phyloP scores from a whole-genome alignment of 768 basidiomycete species.

The Collybia nuda region DNA sequence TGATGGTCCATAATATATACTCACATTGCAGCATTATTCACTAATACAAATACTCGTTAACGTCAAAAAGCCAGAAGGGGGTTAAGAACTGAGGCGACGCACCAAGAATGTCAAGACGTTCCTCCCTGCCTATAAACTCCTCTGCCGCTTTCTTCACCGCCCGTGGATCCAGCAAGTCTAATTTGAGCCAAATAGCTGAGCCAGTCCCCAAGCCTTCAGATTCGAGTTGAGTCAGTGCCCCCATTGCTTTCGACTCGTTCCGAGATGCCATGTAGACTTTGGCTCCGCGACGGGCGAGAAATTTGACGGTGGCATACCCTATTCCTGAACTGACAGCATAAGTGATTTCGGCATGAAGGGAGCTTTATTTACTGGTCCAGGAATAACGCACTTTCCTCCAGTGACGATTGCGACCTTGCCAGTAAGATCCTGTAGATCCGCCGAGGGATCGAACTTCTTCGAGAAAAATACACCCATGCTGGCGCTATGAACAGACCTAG shows the following conservation, averaged over 20 bases:
- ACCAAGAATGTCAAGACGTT: slow-evolving; percentile 56
- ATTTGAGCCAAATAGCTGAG: slow-evolving; percentile 45
- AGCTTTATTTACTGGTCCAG: background rate
- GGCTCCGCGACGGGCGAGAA: slow-evolving; percentile 39
- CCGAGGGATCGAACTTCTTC: slow-evolving; percentile 7
- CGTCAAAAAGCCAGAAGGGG: background rate
- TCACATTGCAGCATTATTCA: slow-evolving; percentile 11
- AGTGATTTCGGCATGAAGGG: background rate
- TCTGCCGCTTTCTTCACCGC: slow-evolving; percentile 47
- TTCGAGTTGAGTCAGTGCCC: slow-evolving; percentile 45
- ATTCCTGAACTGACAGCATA: slow-evolving; percentile 23
- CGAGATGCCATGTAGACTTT: slow-evolving; percentile 61
- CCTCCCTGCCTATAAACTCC: slow-evolving; percentile 48
- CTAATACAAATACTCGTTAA: background rate
- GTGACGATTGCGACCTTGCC: slow-evolving; percentile 57
- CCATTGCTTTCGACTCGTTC: slow-evolving; percentile 41
- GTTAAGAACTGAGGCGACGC: slow-evolving; percentile 13
- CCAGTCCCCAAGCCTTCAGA: slow-evolving; percentile 40
- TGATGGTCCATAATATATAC: background rate
- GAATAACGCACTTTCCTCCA: slow-evolving; percentile 49
- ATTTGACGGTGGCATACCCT: slow-evolving; percentile 50
- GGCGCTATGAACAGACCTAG: too few relatives aligned
- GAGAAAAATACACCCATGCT: background rate
- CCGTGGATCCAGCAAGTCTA: slow-evolving; percentile 51
- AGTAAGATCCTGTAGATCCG: slow-evolving; percentile 41